Evolutionary conservation across 495 filamentous ascomycete genomes (phyloP), one percentile per base, ranked within the genome.

Genomic region (Daldinia concentrica): DNA sequence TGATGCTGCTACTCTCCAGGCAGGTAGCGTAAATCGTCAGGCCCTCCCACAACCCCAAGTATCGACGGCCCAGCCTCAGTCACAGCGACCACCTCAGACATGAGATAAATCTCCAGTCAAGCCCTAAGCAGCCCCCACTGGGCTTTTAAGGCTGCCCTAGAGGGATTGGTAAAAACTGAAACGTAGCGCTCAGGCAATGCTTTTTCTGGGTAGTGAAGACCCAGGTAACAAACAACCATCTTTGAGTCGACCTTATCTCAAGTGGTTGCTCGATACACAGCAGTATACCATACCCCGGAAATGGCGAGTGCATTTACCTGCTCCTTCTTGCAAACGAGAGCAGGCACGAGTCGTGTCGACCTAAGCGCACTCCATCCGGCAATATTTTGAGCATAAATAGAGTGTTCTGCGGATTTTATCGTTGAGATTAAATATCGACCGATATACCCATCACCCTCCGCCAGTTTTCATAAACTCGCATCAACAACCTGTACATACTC

Each of bases 31-130:
- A 64, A 69, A 52, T 54, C 73, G 73, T 26, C 68, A 70, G 15
- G 66, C 69, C 17, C 69, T 74, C 9, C 79, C 76, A 29, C 71
- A 68, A 58, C 67, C 82, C 51, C 85, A 85, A 74, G 80, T 80
- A 67, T 84, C 84, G 77, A 78, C 79, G n/a, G 30, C 27, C 6
- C 54, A 57, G n/a, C 54, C 54, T 32, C 54, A 57, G 7, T 9
- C 29, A 14, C 51, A 51, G 8, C 12, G 29, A 17, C 29, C 30
- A 17, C 66, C 50, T 36, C 74, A 65, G 52, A 22, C 54, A 17
- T 59, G 62, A 45, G 26, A 62, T 22, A 29, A 26, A 24, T 50
- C 26, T 36, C 17, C 0, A 51, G 43, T 19, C 7, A 27, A 2
- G 24, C 14, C 17, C 30, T 34, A 34, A 34, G 32, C 32, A 34